Base-by-base conservation (phyloP, 192 early-diverging fungal genomes). In the Backusella luteola region DNA sequence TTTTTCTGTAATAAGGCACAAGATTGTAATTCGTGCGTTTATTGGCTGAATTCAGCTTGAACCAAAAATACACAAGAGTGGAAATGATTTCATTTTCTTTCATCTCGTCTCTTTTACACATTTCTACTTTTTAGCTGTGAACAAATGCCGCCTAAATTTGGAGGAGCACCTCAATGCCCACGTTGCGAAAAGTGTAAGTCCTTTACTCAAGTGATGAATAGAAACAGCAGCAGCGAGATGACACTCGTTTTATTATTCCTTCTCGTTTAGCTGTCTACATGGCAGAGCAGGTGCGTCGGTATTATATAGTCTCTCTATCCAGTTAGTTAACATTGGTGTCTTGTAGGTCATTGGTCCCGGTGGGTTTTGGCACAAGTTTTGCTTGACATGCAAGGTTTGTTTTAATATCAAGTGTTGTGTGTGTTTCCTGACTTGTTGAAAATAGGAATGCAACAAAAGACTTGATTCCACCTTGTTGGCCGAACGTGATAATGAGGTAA, bases 401-500 rank as follows among this genome's bases (percentile, higher is more conserved):
- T 63, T 32, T 32, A 32, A 32, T 32, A 32, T 1, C 32, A 23
- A 49, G 42, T 44, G 19, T 4, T 4, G 15, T 44, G 15, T 12
- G 38, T 11, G 11, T 39, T 0, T 44, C 15, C 15, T 14, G 19
- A 23, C 9, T 14, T 11, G 1, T 74, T 69, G 46, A 39, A 42
- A 15, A 70, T 46, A 73, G 77, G 87, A 90, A 76, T 90, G 89
- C 70, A 87, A 86, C 21, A 88, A 88, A 63, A 82, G 84, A 17
- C 75, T 90, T 34, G 89, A 90, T 49, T 90, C 89, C 26, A 85
- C 68, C 38, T 80, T 77, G 23, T 81, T 90, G 32, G 79, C 84
- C 39, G 89, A 90, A 39, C 84, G 85, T 44, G 85, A 85, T 41
- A 83, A 84, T 52, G 85, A 90, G 82, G 89, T 87, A 85, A 79